Percentiles rank a stretch among this genome's conserved stretches.
Conservation (phyloP, 441 rosid species). For the Arabidopsis hybrid region DNA sequence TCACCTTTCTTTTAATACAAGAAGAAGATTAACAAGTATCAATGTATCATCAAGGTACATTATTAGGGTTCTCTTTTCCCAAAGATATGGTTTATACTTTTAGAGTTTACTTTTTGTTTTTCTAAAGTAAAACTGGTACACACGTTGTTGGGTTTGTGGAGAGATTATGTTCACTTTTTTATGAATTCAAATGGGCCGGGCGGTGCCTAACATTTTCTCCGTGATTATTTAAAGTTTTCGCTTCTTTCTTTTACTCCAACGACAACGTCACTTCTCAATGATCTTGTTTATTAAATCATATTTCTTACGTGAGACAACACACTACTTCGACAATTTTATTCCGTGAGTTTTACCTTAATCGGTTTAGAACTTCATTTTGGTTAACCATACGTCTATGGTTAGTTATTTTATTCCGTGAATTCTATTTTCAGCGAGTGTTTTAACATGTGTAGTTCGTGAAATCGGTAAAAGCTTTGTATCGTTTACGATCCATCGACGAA, state of each 20-base stretch:
- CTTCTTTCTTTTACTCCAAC: background rate
- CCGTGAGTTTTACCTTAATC: background rate
- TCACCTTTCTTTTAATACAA: no score
- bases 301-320: background rate
- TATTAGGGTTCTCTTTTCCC: background rate
- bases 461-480: no score
- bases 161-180: background rate
- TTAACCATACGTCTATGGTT: background rate
- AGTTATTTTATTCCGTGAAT: no score
- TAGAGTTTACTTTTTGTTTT: background rate
- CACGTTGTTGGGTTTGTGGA: constrained; percentile 19
- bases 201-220: constrained; percentile 33
- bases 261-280: background rate
- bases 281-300: background rate
- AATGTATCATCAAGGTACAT: background rate
- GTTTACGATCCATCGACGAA: no score
- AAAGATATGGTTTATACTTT: background rate
- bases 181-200: constrained; percentile 8
- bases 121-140: background rate
- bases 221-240: constrained; percentile 14
- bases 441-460: no score
- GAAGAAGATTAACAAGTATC: no score
- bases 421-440: no score
- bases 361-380: background rate
- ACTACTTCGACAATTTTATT: background rate